phyloP scores from a whole-genome alignment of 179 eudicot species.

The Actinidia chinensis region DNA sequence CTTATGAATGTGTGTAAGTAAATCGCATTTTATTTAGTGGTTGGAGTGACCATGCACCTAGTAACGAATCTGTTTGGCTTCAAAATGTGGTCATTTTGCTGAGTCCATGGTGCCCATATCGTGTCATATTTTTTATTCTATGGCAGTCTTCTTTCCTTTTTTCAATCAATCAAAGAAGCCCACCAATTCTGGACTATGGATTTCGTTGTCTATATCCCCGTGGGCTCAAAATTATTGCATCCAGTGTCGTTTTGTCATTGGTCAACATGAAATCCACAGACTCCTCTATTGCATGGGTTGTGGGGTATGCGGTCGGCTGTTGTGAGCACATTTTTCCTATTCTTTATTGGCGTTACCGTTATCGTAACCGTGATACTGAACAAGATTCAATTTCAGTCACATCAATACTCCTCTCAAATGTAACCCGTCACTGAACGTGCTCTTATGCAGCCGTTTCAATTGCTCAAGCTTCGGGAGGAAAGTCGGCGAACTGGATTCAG shows the following conservation, averaged over 20 bases:
- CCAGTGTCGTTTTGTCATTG: slow-evolving; percentile 55
- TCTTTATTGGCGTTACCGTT: slow-evolving; percentile 65
- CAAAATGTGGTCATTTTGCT: not conserved
- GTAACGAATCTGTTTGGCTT: no score
- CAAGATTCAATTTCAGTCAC: slow-evolving; percentile 39
- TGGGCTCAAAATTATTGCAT: slow-evolving; percentile 65
- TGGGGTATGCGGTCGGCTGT: slow-evolving; percentile 80
- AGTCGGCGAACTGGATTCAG: slow-evolving; percentile 33
- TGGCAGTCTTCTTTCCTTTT: not conserved
- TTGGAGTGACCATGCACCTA: no score
- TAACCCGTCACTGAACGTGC: slow-evolving; percentile 39
- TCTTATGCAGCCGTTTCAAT: slow-evolving; percentile 54
- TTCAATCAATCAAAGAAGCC: slow-evolving; percentile 53
- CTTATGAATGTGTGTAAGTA: no score
- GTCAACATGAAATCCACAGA: slow-evolving; percentile 67
- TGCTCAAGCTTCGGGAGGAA: slow-evolving; percentile 50
- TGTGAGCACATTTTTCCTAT: slow-evolving; percentile 61
- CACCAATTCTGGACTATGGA: slow-evolving; percentile 70
- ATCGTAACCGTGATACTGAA: slow-evolving; percentile 43
- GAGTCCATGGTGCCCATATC: not conserved
- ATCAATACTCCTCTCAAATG: slow-evolving; percentile 35
- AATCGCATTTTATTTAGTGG: no score
- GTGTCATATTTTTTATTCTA: not conserved
- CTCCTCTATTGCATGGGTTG: slow-evolving; percentile 76
- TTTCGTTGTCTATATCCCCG: slow-evolving; percentile 55